Percentiles rank a stretch among this genome's conserved stretches.
These are phyloP conservation scores for Laburnicola sp. DNA, from an alignment of 2,329 filamentous ascomycete genomes.

Conservation along the genomic window DNA sequence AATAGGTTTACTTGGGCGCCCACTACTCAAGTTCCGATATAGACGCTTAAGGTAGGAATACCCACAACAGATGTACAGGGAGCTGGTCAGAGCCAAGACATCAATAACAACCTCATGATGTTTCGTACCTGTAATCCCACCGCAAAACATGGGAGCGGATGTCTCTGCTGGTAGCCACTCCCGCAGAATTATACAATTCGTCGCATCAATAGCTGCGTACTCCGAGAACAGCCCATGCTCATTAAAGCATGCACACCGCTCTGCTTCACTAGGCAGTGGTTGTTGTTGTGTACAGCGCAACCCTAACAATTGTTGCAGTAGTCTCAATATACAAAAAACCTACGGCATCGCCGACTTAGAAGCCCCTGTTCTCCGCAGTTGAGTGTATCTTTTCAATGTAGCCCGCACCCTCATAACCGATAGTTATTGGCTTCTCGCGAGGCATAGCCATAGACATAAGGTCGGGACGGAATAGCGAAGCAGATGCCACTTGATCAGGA, in stretches of 20 bases:
- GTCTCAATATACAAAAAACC: constrained; percentile 50
- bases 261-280: constrained; percentile 32
- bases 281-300: constrained; percentile 51
- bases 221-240: constrained; percentile 50
- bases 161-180: constrained; percentile 36
- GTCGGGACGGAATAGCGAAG: constrained; percentile 27
- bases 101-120: no score
- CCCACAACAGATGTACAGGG: no score
- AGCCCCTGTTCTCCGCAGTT: constrained; percentile 42
- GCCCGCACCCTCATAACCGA: constrained; percentile 52
- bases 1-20: no score
- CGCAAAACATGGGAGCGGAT: constrained; percentile 52
- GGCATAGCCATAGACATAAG: constrained; percentile 23
- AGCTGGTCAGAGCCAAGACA: no score
- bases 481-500: constrained; percentile 22
- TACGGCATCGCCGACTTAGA: constrained; percentile 47
- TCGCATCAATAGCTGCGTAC: constrained; percentile 50
- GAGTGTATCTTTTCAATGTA: constrained; percentile 41
- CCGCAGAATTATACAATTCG: constrained; percentile 47
- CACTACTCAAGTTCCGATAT: no score
- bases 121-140: constrained; percentile 49
- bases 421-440: constrained; percentile 24
- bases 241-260: constrained; percentile 33
- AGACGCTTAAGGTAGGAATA: no score
- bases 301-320: constrained; percentile 52